These are phyloP conservation scores for Ogataea thermomethanolica DNA, from an alignment of 805 yeast species.

Conservation along the genomic window DNA sequence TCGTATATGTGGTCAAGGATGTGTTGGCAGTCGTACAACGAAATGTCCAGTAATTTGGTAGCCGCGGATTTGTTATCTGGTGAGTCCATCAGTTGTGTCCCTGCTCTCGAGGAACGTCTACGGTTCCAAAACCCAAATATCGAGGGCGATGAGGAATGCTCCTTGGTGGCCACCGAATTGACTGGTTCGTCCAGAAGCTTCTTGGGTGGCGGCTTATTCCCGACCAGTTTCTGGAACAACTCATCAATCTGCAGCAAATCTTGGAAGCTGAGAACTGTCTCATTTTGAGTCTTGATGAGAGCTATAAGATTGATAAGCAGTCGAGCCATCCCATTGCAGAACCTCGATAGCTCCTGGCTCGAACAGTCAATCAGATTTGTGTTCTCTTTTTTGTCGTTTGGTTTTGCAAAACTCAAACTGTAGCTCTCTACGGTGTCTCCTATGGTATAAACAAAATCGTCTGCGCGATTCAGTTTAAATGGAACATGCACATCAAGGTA, in stretches of 20 bases:
- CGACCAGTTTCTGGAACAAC: constrained; percentile 10
- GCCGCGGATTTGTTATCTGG: neutral
- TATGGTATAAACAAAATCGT: constrained; percentile 11
- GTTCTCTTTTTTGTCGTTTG: constrained; percentile 7
- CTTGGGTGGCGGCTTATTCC: neutral
- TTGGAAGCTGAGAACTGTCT: constrained; percentile 11
- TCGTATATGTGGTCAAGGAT: constrained; percentile 8
- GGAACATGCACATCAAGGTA: constrained; percentile 23
- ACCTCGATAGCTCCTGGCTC: constrained; percentile 15
- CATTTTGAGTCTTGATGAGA: constrained; percentile 5
- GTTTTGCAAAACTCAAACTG: constrained; percentile 7
- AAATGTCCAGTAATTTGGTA: neutral
- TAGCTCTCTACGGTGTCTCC: constrained; percentile 5
- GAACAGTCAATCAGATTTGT: constrained; percentile 17
- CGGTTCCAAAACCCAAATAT: constrained; percentile 16
- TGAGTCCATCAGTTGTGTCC: neutral
- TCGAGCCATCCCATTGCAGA: constrained; percentile 21
- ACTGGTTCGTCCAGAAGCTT: neutral
- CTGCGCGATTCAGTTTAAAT: constrained; percentile 16
- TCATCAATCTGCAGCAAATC: constrained; percentile 21
- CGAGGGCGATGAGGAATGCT: constrained; percentile 1
- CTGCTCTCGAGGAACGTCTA: neutral
- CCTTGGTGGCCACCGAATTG: too few relatives aligned
- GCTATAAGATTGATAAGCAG: constrained; percentile 19
- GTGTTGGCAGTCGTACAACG: constrained; percentile 5